Evolutionary conservation across 1,284 basidiomycete genomes (phyloP), one percentile per base, ranked within the genome.

Genomic region (Lentinula novae-zelandiae): DNA sequence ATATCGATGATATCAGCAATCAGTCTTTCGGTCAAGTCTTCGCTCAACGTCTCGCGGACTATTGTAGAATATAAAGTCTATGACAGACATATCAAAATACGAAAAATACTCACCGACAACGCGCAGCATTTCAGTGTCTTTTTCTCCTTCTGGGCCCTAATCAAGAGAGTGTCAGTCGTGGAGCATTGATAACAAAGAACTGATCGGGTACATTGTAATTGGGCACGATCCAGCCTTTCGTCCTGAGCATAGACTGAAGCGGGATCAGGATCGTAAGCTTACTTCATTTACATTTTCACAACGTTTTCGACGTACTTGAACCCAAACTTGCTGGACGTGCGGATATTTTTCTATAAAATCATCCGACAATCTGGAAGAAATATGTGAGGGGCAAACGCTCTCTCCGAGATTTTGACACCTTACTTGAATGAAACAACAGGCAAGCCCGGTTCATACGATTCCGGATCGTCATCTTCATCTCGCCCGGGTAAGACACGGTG

Each of bases 341-440:
- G 84, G 85, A 68, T 84, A 77, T 63, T 84, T 73, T 60, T 73
- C 65, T 66, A 78, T 78, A 70, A 83, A 83, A 49, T 84, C 77
- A 67, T 90, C 82, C 3, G 82, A 83, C 66, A 90, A 66, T 36
- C 73, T 75, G 58, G 13, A 38, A 40, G 50, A 52, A 46, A 52
- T 31, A 52, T 38, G n/a, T 50, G 8, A 13, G 15, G 15, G 20
- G 9, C 8, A 42, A 31, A 5, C 13, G n/a, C 33, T 27, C 42
- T 12, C 31, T 13, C 8, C 31, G 34, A n/a, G 27, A 60, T 50
- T 8, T 27, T 34, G 20, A 36, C 17, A 42, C 53, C 61, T 48
- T 62, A 86, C 64, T 77, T 73, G 82, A 91, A 92, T 0, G 86
- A 78, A 10, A 91, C 87, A 20, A 90, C 89, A 5, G 90, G 90